Conservation (phyloP, 805 yeast species). For the Zygotorulaspora danielsina region DNA sequence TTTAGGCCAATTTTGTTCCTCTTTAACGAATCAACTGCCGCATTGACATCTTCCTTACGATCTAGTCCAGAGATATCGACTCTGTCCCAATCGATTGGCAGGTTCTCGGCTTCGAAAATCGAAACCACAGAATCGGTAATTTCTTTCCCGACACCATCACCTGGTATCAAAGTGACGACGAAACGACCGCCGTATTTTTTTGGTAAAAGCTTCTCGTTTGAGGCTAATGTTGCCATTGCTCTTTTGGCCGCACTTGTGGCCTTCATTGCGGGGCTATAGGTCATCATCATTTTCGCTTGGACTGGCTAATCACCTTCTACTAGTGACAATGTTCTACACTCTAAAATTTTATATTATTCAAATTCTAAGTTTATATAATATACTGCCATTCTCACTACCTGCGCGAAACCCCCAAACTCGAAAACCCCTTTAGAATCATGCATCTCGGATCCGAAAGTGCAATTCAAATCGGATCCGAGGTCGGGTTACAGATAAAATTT, state of each 20-base stretch:
- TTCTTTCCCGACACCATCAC: constrained; percentile 97
- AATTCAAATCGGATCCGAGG: background rate
- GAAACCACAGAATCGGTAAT: constrained; percentile 90
- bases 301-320: no score
- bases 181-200: constrained; percentile 92
- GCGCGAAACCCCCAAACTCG: background rate
- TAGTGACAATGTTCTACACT: no score
- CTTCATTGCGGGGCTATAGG: constrained; percentile 29
- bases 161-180: constrained; percentile 93
- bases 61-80: constrained; percentile 62
- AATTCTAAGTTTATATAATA: no score
- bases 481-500: no score
- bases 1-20: constrained; percentile 96
- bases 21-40: constrained; percentile 85
- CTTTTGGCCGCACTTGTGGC: constrained; percentile 30
- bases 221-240: constrained; percentile 52
- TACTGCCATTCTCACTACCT: no score
- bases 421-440: constrained; percentile 1
- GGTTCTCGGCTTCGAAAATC: constrained; percentile 78
- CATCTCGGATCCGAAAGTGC: constrained; percentile 1
- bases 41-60: constrained; percentile 59
- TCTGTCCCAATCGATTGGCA: constrained; percentile 92
- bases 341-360: no score
- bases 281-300: constrained; percentile 22
- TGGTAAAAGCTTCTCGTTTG: constrained; percentile 65